phyloP scores from a whole-genome alignment of 495 filamentous ascomycete genomes.

The Monascus purpureus region DNA sequence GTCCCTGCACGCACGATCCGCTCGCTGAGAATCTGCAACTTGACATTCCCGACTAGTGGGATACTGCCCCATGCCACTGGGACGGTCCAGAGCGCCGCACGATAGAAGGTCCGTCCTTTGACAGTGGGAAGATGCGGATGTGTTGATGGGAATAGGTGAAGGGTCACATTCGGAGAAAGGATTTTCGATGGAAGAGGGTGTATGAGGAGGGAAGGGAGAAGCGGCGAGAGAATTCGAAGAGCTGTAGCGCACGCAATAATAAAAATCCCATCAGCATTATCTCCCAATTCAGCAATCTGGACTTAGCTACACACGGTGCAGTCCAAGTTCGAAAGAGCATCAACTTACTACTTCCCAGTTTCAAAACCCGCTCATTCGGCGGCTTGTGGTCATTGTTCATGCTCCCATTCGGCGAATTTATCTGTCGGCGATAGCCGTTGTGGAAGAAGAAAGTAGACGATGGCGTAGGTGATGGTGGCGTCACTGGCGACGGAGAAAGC shows the following conservation, averaged over 20 bases:
- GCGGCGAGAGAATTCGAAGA: conserved; percentile 70
- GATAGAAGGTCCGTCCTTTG: conserved; percentile 77
- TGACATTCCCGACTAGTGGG: conserved; percentile 77
- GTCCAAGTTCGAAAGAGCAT: no score
- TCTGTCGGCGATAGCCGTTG: conserved; percentile 3
- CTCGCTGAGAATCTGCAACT: conserved; percentile 73
- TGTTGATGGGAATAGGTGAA: conserved; percentile 91
- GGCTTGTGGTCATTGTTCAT: conserved; percentile 24
- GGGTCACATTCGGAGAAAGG: conserved; percentile 76
- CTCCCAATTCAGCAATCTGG: no score
- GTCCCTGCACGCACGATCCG: conserved; percentile 53
- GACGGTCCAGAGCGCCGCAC: conserved; percentile 86
- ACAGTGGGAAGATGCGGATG: conserved; percentile 91
- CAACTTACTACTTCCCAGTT: conserved; percentile 73
- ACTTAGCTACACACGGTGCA: no score
- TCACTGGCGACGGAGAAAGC: conserved; percentile 11
- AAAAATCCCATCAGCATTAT: conserved; percentile 1
- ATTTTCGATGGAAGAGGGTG: conserved; percentile 71
- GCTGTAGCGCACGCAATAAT: conserved; percentile 39
- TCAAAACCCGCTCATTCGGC: conserved; percentile 68
- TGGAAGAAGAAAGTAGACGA: conserved; percentile 14
- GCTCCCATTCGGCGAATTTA: conserved; percentile 7
- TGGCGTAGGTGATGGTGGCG: conserved; percentile 7
- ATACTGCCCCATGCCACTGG: conserved; percentile 91
- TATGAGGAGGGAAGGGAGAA: conserved; percentile 73